These are phyloP conservation scores for Purpureocillium lavendulum DNA, from an alignment of 2,329 filamentous ascomycete genomes.

Conservation along the genomic window DNA sequence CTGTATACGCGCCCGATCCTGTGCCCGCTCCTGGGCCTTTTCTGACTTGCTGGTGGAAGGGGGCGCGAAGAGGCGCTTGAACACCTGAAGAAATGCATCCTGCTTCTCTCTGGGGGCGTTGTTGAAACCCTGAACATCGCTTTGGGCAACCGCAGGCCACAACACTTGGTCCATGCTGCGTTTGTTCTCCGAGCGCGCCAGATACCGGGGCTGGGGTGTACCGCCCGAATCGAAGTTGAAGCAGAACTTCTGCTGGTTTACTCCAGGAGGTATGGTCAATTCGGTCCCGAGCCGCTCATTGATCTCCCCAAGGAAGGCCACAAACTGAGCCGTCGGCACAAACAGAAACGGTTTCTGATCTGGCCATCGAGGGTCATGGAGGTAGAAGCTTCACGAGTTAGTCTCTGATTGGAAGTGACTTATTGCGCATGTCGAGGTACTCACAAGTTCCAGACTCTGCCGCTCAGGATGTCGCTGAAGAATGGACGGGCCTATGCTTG, in stretches of 20 bases:
- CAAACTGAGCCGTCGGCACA: conserved; percentile 58
- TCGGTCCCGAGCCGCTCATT: conserved; percentile 47
- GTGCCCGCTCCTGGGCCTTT: conserved; percentile 30
- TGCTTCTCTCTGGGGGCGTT: conserved; percentile 11
- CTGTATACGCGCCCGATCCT: conserved; percentile 32
- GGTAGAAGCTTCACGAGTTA: conserved; percentile 50
- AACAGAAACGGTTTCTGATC: conserved; percentile 52
- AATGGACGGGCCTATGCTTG: conserved; percentile 30
- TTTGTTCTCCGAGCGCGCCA: conserved; percentile 47
- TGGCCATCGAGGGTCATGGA: conserved; percentile 42
- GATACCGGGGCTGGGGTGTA: conserved; percentile 57
- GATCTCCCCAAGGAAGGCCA: conserved; percentile 54
- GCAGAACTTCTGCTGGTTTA: conserved; percentile 45
- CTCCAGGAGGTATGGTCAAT: conserved; percentile 49
- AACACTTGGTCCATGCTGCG: conserved; percentile 21
- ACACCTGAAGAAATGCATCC: neutral
- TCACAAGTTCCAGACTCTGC: conserved; percentile 69
- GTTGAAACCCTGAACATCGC: conserved; percentile 23
- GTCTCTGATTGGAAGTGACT: neutral
- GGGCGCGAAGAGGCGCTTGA: neutral
- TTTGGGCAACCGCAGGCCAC: conserved; percentile 25
- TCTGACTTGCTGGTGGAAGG: neutral
- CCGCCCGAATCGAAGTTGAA: conserved; percentile 52
- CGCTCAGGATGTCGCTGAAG: conserved; percentile 52
- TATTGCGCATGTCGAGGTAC: conserved; percentile 16